A percentile compares a stretch with the other conserved stretches of the same genome.
Evolutionary conservation across 2,329 filamentous ascomycete species (phyloP).

Genomic region (Penicillium paneum): DNA sequence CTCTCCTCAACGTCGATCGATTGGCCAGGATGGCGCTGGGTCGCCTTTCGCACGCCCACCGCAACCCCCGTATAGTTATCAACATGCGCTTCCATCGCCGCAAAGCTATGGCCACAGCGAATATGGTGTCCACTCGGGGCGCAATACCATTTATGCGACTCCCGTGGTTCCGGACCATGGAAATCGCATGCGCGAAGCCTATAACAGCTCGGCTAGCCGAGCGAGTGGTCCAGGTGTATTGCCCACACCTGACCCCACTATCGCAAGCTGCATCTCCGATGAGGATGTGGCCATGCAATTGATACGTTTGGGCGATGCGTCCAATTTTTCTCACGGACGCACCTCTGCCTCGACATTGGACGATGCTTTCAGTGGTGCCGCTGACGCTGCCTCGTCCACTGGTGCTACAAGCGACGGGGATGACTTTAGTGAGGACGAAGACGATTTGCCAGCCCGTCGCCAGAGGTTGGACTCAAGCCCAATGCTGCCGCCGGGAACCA

Average conservation of each 20-base stretch:
- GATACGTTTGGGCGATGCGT: constrained; percentile 91
- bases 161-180: constrained; percentile 55
- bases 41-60: constrained; percentile 72
- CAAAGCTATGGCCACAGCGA: constrained; percentile 66
- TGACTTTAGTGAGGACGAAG: constrained; percentile 59
- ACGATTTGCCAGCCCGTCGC: constrained; percentile 50
- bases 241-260: constrained; percentile 93
- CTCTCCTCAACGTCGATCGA: constrained; percentile 82
- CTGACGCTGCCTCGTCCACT: constrained; percentile 79
- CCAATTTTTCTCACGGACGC: constrained; percentile 87
- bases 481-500: constrained; percentile 44
- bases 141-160: constrained; percentile 57
- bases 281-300: constrained; percentile 96
- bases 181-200: constrained; percentile 61
- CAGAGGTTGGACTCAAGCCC: constrained; percentile 41
- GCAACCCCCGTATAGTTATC: constrained; percentile 76
- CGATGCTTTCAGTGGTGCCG: constrained; percentile 86
- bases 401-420: constrained; percentile 79
- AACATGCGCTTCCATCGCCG: constrained; percentile 76
- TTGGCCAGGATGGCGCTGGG: constrained; percentile 61
- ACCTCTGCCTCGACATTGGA: constrained; percentile 91
- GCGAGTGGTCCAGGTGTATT: constrained; percentile 59
- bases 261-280: constrained; percentile 94
- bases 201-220: constrained; percentile 40
- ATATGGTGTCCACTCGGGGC: constrained; percentile 35